Evolutionary conservation across 1,284 basidiomycete genomes (phyloP), one percentile per base, ranked within the genome.

Genomic region (Xerocomus minutiporus): DNA sequence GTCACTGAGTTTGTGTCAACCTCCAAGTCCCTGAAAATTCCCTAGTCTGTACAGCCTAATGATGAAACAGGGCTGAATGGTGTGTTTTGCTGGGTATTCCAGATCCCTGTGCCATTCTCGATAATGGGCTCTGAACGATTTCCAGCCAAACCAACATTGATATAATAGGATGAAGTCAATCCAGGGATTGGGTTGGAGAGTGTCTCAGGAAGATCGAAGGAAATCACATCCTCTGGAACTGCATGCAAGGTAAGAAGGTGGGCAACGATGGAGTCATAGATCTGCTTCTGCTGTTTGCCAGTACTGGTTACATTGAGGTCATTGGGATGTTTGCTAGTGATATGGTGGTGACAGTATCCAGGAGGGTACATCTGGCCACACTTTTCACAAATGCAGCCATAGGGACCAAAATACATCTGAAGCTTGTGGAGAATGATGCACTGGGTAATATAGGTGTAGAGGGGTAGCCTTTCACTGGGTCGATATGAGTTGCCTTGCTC

Each of bases 391-490:
- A 36, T 9, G 8, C 32, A 44, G n/a, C 43, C 43, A 44, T 17
- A 47, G 15, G 41, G 46, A 12, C 53, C 31, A 5, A 55, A 55
- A 9, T 52, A 55, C 41, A 55, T 55, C 1, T 3, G n/a, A 17
- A 55, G 35, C 8, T 55, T 41, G 17, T 40, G 17, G 0, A 55
- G 31, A 20, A 55, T 52, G 0, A 17, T n/a, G 0, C 50, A 55
- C 5, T 48, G n/a, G 9, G 43, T n/a, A n/a, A 12, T 4, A 32
- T 3, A 9, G 43, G 43, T 6, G 43, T 44, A 23, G 43, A 44
- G 8, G 43, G 43, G 8, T 28, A 44, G n/a, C 43, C 43, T 13
- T 23, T 44, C 6, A 28, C 17, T 23, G 43, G 29, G 43, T 44
- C 43, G 5, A 32, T n/a, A 4, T 44, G 43, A 17, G 43, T 23